phyloP scores from a whole-genome alignment of 1,284 basidiomycete species.

The Trichosporon sp. region DNA sequence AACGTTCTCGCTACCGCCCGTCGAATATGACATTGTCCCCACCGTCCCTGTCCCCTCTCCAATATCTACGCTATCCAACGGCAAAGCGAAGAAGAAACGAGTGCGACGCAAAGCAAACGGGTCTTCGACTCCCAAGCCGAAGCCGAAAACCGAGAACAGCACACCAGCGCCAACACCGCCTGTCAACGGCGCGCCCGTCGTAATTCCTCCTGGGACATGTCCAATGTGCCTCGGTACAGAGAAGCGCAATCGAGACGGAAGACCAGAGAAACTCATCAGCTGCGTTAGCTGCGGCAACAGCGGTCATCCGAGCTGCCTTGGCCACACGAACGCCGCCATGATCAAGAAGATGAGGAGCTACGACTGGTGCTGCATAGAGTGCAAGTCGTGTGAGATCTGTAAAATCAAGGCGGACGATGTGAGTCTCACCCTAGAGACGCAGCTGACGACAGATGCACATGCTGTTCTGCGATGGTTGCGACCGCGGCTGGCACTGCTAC shows the following conservation, averaged over 20 bases:
- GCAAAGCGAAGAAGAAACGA: not conserved
- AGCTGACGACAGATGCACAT: constrained; percentile 60
- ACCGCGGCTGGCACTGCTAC: constrained; percentile 90
- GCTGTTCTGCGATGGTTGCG: constrained; percentile 90
- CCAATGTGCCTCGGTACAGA: not conserved
- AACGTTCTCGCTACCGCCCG: constrained; percentile 10
- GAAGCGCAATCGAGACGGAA: constrained; percentile 22
- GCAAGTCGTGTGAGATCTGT: constrained; percentile 90
- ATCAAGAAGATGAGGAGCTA: constrained; percentile 54
- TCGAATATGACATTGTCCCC: constrained; percentile 9
- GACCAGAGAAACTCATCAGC: constrained; percentile 36
- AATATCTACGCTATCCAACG: constrained; percentile 7
- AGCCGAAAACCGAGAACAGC: not conserved
- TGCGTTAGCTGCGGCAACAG: constrained; percentile 38
- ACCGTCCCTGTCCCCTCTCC: constrained; percentile 5
- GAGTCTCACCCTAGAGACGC: constrained; percentile 44
- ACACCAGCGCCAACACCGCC: not conserved
- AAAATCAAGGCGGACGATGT: constrained; percentile 81
- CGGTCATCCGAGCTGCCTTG: constrained; percentile 68
- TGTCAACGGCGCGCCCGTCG: not conserved
- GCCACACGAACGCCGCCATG: constrained; percentile 12
- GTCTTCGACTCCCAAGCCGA: not conserved
- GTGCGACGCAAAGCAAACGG: not conserved
- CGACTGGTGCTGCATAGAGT: constrained; percentile 84
- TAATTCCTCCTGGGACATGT: not conserved